Evolutionary conservation across 441 rosid species (phyloP).

Genomic region (Gossypium lobatum): DNA sequence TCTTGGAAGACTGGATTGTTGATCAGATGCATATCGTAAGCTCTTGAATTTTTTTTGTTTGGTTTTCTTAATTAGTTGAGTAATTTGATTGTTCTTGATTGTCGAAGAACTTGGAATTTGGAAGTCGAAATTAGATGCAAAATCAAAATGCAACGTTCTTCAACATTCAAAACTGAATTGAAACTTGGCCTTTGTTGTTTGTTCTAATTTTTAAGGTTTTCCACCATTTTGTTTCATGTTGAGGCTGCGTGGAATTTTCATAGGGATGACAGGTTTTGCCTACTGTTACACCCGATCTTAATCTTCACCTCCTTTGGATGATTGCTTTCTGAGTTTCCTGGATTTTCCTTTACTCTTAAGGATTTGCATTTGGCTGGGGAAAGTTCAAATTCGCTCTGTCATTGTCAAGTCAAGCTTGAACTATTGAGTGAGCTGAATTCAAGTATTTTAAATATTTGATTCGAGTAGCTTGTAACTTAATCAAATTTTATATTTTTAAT

Average conservation of each 20-base stretch:
- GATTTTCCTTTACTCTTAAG: background rate
- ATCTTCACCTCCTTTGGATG: background rate
- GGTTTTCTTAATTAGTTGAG: background rate
- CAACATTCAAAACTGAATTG: background rate
- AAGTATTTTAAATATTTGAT: no score
- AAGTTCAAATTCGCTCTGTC: no score
- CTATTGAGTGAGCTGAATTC: no score
- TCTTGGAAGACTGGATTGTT: slow-evolving; percentile 71
- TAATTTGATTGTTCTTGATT: background rate
- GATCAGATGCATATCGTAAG: slow-evolving; percentile 76
- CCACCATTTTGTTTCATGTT: background rate
- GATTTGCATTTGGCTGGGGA: no score
- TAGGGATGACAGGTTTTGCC: background rate
- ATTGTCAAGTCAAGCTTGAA: no score
- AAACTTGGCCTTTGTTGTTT: background rate
- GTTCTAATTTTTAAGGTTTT: background rate
- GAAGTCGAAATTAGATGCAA: background rate
- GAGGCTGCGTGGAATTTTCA: background rate
- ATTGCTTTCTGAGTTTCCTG: background rate
- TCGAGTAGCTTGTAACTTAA: no score
- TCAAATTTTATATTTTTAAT: no score
- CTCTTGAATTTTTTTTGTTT: background rate
- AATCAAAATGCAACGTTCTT: background rate
- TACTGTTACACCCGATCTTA: background rate
- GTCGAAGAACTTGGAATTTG: background rate